Evolutionary conservation across 139 green algal species (phyloP).

Genomic region (Tetratostichococcus sp.): DNA sequence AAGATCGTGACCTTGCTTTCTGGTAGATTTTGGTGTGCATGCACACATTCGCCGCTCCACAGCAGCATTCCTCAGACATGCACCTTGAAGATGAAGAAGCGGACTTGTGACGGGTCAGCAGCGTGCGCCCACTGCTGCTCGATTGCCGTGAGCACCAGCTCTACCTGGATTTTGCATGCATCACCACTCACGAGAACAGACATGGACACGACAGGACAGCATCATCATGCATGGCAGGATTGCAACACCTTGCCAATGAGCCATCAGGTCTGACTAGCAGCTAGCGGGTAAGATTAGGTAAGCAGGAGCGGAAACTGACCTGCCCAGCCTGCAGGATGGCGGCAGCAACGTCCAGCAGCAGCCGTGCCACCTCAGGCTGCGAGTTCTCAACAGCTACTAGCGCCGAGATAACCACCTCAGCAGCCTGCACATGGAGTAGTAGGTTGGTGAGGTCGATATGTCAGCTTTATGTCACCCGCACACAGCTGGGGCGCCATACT

Average conservation of each 20-base stretch:
- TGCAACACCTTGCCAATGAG: too few relatives aligned
- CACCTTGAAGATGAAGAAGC: constrained; percentile 36
- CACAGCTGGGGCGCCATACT: too few relatives aligned
- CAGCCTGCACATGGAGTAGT: not conserved
- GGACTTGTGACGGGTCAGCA: constrained; percentile 34
- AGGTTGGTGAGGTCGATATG: too few relatives aligned
- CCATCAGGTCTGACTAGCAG: too few relatives aligned
- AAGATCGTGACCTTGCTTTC: too few relatives aligned
- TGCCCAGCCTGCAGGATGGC: constrained; percentile 10
- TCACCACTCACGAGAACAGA: too few relatives aligned
- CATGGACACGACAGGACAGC: too few relatives aligned
- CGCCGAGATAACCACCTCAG: not conserved
- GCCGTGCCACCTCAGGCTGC: constrained; percentile 12
- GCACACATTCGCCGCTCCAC: not conserved
- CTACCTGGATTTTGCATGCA: too few relatives aligned
- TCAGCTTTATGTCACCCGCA: too few relatives aligned
- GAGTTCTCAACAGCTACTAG: constrained; percentile 33
- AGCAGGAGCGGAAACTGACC: not conserved
- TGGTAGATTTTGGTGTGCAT: too few relatives aligned
- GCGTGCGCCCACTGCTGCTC: constrained; percentile 25
- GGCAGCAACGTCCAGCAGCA: constrained; percentile 26
- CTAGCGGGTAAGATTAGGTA: too few relatives aligned
- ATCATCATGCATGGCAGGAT: too few relatives aligned
- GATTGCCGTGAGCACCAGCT: not conserved
- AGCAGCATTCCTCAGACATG: not conserved